Evolutionary conservation across 2,329 filamentous ascomycete genomes (phyloP).

Genomic region (Pestalotiopsis sp.): DNA sequence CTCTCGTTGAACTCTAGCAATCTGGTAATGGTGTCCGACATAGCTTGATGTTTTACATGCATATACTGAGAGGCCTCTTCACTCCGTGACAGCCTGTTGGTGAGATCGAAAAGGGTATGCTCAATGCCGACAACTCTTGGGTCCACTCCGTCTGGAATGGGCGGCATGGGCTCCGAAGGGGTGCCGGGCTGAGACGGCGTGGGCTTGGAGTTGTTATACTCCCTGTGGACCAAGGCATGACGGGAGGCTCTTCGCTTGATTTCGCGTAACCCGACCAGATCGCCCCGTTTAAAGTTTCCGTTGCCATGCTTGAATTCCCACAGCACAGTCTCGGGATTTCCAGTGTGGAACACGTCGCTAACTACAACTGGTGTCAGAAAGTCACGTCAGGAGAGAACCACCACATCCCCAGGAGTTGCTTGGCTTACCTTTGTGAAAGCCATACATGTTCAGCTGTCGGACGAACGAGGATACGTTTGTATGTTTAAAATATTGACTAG

Average conservation of each 20-base stretch:
- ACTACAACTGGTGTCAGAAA: constrained; percentile 56
- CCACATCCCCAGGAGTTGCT: neutral
- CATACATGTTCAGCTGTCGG: constrained; percentile 98
- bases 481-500: constrained; percentile 97
- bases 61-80: constrained; percentile 83
- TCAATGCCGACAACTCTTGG: constrained; percentile 76
- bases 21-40: constrained; percentile 79
- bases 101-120: constrained; percentile 80
- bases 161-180: constrained; percentile 78
- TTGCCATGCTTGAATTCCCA: constrained; percentile 99
- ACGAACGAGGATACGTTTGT: constrained; percentile 99
- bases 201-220: constrained; percentile 80
- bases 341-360: constrained; percentile 97
- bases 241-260: constrained; percentile 94
- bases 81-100: constrained; percentile 73
- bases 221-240: constrained; percentile 89
- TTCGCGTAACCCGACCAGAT: constrained; percentile 86
- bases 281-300: constrained; percentile 94
- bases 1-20: constrained; percentile 80
- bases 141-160: constrained; percentile 74
- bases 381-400: neutral
- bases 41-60: constrained; percentile 77
- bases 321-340: constrained; percentile 86
- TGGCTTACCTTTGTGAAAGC: constrained; percentile 89
- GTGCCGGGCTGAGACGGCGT: constrained; percentile 78